A percentile compares a stretch with the other conserved stretches of the same genome.
phyloP scores from a whole-genome alignment of 768 basidiomycete species.

The Boletellus sp. region DNA sequence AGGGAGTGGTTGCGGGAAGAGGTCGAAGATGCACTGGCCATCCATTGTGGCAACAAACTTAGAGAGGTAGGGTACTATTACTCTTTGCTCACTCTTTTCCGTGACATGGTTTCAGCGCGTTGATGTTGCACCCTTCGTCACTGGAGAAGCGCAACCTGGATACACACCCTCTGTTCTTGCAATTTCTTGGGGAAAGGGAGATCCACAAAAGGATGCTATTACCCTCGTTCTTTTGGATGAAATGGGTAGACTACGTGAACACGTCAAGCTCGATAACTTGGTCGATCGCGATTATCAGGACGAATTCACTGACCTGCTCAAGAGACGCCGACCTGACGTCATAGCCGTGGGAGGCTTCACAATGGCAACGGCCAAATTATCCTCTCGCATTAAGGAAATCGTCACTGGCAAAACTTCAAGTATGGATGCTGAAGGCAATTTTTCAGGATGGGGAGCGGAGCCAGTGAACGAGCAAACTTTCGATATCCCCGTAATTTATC shows the following conservation, averaged over 20 bases:
- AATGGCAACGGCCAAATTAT: slow-evolving; percentile 71
- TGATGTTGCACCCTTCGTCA: slow-evolving; percentile 73
- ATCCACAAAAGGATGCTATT: slow-evolving; percentile 87
- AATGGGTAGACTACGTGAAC: slow-evolving; percentile 86
- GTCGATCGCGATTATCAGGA: slow-evolving; percentile 62
- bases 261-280: slow-evolving; percentile 85
- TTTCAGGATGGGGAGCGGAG: slow-evolving; percentile 27
- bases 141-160: slow-evolving; percentile 61
- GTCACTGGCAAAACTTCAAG: slow-evolving; percentile 32
- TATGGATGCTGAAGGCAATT: slow-evolving; percentile 18
- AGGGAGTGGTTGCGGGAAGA: slow-evolving; percentile 87
- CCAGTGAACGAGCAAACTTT: slow-evolving; percentile 41
- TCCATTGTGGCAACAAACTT: slow-evolving; percentile 61
- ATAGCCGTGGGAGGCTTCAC: slow-evolving; percentile 88
- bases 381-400: slow-evolving; percentile 59
- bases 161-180: slow-evolving; percentile 79
- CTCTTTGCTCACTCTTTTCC: not conserved
- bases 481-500: slow-evolving; percentile 74
- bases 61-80: slow-evolving; percentile 53
- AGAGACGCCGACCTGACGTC: slow-evolving; percentile 80
- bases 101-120: slow-evolving; percentile 54
- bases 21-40: slow-evolving; percentile 79
- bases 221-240: slow-evolving; percentile 83
- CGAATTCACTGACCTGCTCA: slow-evolving; percentile 79
- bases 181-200: slow-evolving; percentile 92